Evolutionary conservation across 108 stramenopile species (phyloP).

Genomic region (Skeletonema marinoi): DNA sequence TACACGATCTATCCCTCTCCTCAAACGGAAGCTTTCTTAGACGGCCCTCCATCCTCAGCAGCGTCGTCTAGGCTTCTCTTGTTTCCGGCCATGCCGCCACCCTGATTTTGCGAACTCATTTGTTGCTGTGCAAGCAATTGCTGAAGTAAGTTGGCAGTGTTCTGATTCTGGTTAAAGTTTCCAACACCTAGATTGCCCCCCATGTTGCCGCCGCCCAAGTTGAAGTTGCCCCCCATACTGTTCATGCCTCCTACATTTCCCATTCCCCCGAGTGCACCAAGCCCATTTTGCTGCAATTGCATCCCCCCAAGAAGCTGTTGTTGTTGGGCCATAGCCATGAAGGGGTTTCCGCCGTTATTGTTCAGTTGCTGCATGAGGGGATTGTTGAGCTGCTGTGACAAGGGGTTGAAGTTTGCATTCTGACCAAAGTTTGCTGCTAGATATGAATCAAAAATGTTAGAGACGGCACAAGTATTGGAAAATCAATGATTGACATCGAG

Average conservation of each 20-base stretch:
- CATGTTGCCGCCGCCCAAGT: constrained; percentile 3
- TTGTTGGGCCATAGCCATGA: constrained; percentile 25
- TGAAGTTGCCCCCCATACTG: constrained; percentile 17
- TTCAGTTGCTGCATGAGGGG: constrained; percentile 16
- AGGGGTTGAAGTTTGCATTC: constrained; percentile 25
- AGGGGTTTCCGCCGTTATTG: constrained; percentile 20
- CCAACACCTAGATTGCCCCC: constrained; percentile 2
- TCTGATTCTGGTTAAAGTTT: constrained; percentile 11
- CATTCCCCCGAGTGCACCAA: constrained; percentile 20
- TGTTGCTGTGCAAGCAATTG: constrained; percentile 45
- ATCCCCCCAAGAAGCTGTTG: constrained; percentile 35
- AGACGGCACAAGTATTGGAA: too few relatives aligned
- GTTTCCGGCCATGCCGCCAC: constrained; percentile 9
- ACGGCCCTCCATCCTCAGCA: constrained; percentile 4
- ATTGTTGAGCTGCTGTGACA: constrained; percentile 28
- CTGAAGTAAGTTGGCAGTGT: constrained; percentile 34
- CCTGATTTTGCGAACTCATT: not conserved
- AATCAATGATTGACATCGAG: not conserved
- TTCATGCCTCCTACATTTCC: constrained; percentile 15
- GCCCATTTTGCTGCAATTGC: constrained; percentile 26
- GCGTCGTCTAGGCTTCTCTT: constrained; percentile 12
- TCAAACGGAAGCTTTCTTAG: constrained; percentile 13
- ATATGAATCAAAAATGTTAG: not conserved
- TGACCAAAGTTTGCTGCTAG: constrained; percentile 8
- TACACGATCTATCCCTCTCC: not conserved